Evolutionary conservation across 495 filamentous ascomycete genomes (phyloP).

Genomic region (Aspergillus biplanus): DNA sequence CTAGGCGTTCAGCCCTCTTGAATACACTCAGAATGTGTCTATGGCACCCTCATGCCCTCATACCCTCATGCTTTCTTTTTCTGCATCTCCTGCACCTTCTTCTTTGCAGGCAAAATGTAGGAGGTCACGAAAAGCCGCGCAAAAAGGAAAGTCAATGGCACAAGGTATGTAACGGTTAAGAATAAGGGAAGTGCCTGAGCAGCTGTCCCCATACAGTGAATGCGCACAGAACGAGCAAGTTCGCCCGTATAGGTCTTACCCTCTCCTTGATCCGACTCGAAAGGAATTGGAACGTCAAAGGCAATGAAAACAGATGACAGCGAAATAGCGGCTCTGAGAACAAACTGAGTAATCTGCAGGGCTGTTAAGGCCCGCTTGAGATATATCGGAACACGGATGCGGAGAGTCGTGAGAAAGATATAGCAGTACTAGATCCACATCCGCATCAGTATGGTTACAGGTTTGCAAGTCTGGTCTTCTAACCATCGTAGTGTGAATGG

Average conservation of each 20-base stretch:
- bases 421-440: not conserved
- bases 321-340: not conserved
- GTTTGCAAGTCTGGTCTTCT: not conserved
- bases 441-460: not conserved
- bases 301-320: not conserved
- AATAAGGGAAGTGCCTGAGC: not conserved
- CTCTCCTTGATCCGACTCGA: not conserved
- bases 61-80: no score
- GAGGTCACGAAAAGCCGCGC: not conserved
- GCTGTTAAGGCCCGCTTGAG: not conserved
- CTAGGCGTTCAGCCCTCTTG: no score
- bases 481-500: conserved; percentile 84
- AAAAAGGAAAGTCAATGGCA: not conserved
- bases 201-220: not conserved
- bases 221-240: no score
- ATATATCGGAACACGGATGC: not conserved
- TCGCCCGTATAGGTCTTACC: not conserved
- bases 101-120: not conserved
- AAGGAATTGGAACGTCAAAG: not conserved
- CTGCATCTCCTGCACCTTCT: no score
- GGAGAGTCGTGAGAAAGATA: not conserved
- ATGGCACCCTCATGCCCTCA: no score
- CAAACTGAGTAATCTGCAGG: not conserved
- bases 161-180: not conserved
- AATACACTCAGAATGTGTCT: no score